phyloP scores from a whole-genome alignment of 139 green algal genomes.

The Ostreobium quekettii region DNA sequence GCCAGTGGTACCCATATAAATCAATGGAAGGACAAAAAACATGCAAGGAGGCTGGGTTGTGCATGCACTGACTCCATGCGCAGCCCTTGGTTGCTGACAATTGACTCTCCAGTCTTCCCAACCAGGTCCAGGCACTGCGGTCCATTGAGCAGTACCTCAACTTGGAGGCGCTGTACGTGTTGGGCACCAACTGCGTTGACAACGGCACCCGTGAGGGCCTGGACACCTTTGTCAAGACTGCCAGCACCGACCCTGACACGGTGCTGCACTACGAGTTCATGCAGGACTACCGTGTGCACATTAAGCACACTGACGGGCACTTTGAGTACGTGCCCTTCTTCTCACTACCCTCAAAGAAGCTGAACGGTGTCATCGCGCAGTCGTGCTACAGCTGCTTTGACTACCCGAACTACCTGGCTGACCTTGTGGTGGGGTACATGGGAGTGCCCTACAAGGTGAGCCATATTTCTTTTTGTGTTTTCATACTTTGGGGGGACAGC shows the following conservation, averaged over 20 bases:
- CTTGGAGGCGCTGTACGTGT: slow-evolving; percentile 89
- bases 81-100: too few species aligned
- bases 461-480: background rate
- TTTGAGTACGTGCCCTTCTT: slow-evolving; percentile 96
- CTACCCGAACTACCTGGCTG: slow-evolving; percentile 89
- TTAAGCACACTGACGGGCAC: slow-evolving; percentile 72
- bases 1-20: too few species aligned
- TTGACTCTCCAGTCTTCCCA: background rate
- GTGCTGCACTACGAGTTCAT: slow-evolving; percentile 98
- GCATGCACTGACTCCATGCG: too few species aligned
- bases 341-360: slow-evolving; percentile 84
- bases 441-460: slow-evolving; percentile 65
- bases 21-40: too few species aligned
- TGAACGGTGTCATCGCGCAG: slow-evolving; percentile 89
- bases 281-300: slow-evolving; percentile 77
- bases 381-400: slow-evolving; percentile 96
- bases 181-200: slow-evolving; percentile 90
- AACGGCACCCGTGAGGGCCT: slow-evolving; percentile 78
- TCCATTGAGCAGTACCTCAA: slow-evolving; percentile 76
- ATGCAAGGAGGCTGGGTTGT: too few species aligned
- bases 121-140: slow-evolving; percentile 81
- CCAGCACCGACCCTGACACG: slow-evolving; percentile 58
- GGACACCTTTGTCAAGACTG: slow-evolving; percentile 72
- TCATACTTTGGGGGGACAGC: slow-evolving; percentile 6
- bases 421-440: slow-evolving; percentile 96